Evolutionary conservation across 2,329 filamentous ascomycete genomes (phyloP).

Genomic region (Sporothrix pseudoabietina): DNA sequence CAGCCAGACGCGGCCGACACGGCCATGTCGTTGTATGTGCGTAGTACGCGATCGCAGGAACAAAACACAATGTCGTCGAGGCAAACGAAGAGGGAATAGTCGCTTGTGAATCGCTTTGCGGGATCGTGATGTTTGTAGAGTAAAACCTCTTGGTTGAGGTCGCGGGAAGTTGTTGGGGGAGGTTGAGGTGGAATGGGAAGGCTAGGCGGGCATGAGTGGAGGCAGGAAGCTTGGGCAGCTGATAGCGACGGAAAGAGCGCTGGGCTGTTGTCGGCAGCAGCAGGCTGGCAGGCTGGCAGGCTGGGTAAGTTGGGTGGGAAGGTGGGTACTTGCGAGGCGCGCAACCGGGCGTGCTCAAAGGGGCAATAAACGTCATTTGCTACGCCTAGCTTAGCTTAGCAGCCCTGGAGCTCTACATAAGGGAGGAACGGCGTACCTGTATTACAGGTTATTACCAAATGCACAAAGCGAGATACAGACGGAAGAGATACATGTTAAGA

Average conservation of each 20-base stretch:
- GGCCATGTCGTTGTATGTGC: slow-evolving; percentile 26
- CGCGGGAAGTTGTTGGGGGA: background rate
- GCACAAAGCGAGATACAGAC: background rate
- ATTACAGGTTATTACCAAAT: background rate
- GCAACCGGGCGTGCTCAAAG: background rate
- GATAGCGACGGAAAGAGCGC: background rate
- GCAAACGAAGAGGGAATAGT: background rate
- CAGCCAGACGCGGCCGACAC: slow-evolving; percentile 28
- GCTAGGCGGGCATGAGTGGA: background rate
- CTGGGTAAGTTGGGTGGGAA: too few relatives aligned
- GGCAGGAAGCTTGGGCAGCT: slow-evolving; percentile 13
- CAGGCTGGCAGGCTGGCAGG: background rate
- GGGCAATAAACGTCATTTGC: slow-evolving; percentile 10
- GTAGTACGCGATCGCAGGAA: background rate
- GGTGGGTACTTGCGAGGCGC: slow-evolving; percentile 8
- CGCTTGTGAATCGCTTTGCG: background rate
- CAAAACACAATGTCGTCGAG: background rate
- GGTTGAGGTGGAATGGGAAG: slow-evolving; percentile 9
- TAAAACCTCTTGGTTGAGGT: background rate
- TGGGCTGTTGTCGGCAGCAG: background rate
- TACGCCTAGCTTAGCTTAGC: background rate
- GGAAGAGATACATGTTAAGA: background rate
- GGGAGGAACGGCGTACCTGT: background rate
- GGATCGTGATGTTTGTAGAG: background rate
- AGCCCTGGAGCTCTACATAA: background rate